These are phyloP conservation scores for Talaromyces sp. DNA, from an alignment of 2,329 filamentous ascomycete species.

Conservation along the genomic window DNA sequence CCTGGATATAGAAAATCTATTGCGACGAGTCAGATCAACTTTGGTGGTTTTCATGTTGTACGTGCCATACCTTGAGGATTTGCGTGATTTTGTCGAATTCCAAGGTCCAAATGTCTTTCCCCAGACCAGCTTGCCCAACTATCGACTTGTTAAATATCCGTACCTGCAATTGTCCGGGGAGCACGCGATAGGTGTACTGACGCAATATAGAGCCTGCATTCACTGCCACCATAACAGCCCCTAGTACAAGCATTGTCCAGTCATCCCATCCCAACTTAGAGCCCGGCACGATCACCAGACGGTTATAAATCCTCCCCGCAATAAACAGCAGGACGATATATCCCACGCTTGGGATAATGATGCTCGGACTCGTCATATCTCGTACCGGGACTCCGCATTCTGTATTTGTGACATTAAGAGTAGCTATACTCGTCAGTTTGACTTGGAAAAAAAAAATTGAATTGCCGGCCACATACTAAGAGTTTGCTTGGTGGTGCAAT, in stretches of 20 bases:
- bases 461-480: not conserved
- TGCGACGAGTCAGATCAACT: not conserved
- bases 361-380: not conserved
- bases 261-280: constrained; percentile 7
- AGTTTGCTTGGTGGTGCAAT: not conserved
- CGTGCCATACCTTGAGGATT: not conserved
- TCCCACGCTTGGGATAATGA: not conserved
- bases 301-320: not conserved
- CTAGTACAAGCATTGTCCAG: not conserved
- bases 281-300: not conserved
- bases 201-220: constrained; percentile 2
- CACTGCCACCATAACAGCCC: constrained; percentile 2
- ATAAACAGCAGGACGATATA: not conserved
- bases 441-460: no score
- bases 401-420: constrained; percentile 4
- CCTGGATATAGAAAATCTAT: constrained; percentile 6
- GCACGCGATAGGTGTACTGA: not conserved
- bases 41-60: not conserved
- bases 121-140: constrained; percentile 4
- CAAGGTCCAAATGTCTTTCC: constrained; percentile 12
- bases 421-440: not conserved
- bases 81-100: not conserved
- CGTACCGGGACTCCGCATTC: constrained; percentile 5
- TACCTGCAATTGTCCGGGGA: not conserved
- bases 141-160: not conserved